Evolutionary conservation across 345 rosid genomes (phyloP).

Genomic region (Bruguiera parviflora): DNA sequence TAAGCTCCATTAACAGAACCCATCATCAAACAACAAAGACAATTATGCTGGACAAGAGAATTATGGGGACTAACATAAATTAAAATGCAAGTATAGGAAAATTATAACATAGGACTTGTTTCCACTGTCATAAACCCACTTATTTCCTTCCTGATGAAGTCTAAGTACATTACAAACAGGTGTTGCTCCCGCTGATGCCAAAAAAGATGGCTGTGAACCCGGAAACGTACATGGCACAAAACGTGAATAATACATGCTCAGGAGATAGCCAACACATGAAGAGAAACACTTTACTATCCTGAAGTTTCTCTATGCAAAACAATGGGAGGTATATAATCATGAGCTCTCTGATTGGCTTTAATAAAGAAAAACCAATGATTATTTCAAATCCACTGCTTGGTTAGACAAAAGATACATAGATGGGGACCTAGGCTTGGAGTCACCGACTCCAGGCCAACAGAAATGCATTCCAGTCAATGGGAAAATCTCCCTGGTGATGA

Average conservation of each 20-base stretch:
- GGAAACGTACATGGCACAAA: conserved; percentile 41
- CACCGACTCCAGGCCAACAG: too few species aligned
- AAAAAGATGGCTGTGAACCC: conserved; percentile 61
- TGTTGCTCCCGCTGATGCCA: conserved; percentile 76
- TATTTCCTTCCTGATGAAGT: conserved; percentile 40
- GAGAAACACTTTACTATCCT: background rate
- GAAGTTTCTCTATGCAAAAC: background rate
- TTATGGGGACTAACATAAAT: background rate
- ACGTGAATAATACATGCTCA: background rate
- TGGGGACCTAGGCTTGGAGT: too few species aligned
- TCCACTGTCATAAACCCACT: conserved; percentile 67
- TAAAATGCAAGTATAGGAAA: background rate
- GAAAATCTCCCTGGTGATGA: too few species aligned
- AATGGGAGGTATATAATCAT: background rate
- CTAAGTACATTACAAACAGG: conserved; percentile 53
- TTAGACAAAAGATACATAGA: too few species aligned
- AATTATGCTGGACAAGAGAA: too few species aligned
- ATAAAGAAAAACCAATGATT: too few species aligned
- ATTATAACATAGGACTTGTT: background rate
- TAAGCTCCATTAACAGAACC: too few species aligned
- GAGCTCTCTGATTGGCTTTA: too few species aligned
- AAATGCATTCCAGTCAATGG: too few species aligned
- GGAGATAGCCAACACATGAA: background rate
- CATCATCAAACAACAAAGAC: too few species aligned
- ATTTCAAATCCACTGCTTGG: too few species aligned